These are phyloP conservation scores for Brasenia schreberi DNA, from an alignment of 164 flowering plant species.

Conservation along the genomic window DNA sequence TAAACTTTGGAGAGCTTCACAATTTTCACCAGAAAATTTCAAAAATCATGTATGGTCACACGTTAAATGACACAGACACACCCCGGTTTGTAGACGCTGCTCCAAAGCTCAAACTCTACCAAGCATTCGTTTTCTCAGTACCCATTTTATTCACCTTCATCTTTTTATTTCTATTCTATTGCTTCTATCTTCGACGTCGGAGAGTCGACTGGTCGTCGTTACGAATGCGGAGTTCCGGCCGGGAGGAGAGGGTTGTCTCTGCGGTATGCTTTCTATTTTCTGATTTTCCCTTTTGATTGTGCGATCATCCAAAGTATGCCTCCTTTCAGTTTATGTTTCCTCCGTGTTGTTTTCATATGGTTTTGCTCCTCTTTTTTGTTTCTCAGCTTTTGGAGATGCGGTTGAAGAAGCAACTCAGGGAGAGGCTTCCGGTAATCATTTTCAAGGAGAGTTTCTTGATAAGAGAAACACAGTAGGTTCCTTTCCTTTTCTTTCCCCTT, in stretches of 20 bases:
- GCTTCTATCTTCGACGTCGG: constrained; percentile 52
- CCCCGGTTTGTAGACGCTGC: constrained; percentile 8
- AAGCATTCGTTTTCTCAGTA: constrained; percentile 48
- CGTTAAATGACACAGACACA: neutral
- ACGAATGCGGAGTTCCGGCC: neutral
- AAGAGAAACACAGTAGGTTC: constrained; percentile 66
- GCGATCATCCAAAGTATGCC: neutral
- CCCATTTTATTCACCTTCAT: constrained; percentile 49
- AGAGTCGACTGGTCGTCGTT: constrained; percentile 42
- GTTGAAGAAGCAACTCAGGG: constrained; percentile 70
- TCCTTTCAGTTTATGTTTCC: neutral
- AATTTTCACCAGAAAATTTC: too few species aligned
- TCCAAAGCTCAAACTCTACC: constrained; percentile 41
- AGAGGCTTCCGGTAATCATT: constrained; percentile 71
- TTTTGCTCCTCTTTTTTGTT: neutral
- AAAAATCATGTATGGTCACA: neutral
- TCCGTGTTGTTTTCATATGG: neutral
- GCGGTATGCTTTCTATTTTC: neutral
- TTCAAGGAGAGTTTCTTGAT: constrained; percentile 68
- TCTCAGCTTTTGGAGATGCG: constrained; percentile 36
- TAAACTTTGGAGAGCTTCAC: too few species aligned
- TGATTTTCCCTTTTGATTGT: neutral
- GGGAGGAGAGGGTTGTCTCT: neutral
- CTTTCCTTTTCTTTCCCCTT: neutral
- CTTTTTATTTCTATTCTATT: constrained; percentile 41